Evolutionary conservation across 208 protist species (phyloP).

Genomic region (Vickermania spadyakhi): DNA sequence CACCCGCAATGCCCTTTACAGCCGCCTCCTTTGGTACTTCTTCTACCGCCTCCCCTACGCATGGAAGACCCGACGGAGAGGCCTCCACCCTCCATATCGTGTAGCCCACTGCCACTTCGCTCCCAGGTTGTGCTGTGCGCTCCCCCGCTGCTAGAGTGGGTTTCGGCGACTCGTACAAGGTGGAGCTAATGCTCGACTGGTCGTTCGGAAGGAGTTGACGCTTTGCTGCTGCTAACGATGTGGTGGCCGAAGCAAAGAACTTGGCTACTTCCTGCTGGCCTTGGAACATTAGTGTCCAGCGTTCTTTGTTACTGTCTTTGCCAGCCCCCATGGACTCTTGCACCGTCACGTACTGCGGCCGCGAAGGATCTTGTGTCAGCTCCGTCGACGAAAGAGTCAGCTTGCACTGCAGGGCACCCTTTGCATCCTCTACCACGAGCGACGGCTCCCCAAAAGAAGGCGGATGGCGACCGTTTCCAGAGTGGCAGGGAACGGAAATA

Average conservation of each 20-base stretch:
- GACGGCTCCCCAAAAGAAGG: neutral
- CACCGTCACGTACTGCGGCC: slow-evolving; percentile 25
- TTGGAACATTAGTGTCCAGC: slow-evolving; percentile 18
- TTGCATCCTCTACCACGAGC: neutral
- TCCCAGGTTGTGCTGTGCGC: neutral
- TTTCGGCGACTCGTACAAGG: neutral
- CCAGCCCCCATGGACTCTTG: slow-evolving; percentile 8
- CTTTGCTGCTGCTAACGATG: neutral
- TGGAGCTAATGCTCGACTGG: neutral
- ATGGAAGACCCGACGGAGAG: neutral
- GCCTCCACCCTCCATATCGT: neutral
- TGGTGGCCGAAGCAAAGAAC: slow-evolving; percentile 34
- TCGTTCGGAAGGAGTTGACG: neutral
- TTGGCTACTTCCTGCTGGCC: slow-evolving; percentile 13
- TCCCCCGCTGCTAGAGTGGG: neutral
- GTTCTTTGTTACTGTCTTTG: neutral
- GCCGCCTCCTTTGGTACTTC: neutral
- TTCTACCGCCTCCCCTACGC: neutral
- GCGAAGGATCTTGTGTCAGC: neutral
- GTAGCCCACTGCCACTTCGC: neutral
- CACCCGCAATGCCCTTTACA: neutral
- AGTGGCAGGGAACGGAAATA: slow-evolving; percentile 21
- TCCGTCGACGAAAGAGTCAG: neutral
- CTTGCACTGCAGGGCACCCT: slow-evolving; percentile 1
- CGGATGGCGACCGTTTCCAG: neutral